phyloP scores from a whole-genome alignment of 2,329 filamentous ascomycete species.

The Ophiostoma novo-ulmi region DNA sequence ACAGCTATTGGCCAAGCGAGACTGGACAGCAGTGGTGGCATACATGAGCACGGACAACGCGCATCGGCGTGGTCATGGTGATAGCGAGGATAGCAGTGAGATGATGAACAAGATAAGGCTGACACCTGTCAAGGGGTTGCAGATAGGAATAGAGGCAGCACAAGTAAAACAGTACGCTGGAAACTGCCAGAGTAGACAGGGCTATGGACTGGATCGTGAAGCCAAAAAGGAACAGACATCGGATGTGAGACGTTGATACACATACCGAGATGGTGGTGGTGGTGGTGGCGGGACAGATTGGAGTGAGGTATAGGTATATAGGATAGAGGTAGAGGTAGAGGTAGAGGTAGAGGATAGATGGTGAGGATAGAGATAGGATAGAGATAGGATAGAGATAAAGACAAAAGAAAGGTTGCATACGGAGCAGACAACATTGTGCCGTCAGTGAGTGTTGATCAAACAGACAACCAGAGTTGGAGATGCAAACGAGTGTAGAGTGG shows the following conservation, averaged over 20 bases:
- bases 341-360: background rate
- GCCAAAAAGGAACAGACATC: background rate
- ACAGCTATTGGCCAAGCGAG: background rate
- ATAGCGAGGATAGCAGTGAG: too few relatives aligned
- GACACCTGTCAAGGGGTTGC: too few relatives aligned
- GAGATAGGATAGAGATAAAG: background rate
- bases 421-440: background rate
- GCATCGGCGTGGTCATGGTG: too few relatives aligned
- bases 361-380: background rate
- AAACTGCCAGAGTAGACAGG: too few relatives aligned
- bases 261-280: background rate
- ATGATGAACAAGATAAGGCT: too few relatives aligned
- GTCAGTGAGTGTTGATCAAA: background rate
- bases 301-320: background rate
- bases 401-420: constrained; percentile 4
- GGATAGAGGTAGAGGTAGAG: background rate
- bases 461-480: too few relatives aligned
- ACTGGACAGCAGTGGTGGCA: too few relatives aligned
- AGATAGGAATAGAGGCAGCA: too few relatives aligned
- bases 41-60: too few relatives aligned
- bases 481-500: too few relatives aligned
- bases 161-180: too few relatives aligned
- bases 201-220: background rate
- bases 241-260: background rate
- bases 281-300: background rate